A percentile compares a stretch with the other conserved stretches of the same genome.
phyloP scores from a whole-genome alignment of 768 basidiomycete genomes.

The Cyclocybe aegerita region DNA sequence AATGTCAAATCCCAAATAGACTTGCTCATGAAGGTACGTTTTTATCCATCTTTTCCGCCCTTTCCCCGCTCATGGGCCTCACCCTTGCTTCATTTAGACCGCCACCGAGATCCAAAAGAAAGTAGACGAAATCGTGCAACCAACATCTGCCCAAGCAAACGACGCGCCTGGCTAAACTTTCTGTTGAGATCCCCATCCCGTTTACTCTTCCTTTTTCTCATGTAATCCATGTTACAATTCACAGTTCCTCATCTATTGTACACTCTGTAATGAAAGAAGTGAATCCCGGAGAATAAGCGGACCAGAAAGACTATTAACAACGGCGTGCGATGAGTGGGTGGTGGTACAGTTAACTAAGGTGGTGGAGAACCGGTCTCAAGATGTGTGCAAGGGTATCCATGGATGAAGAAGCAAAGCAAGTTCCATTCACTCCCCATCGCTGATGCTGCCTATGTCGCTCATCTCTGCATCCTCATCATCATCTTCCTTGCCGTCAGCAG shows the following conservation, averaged over 20 bases:
- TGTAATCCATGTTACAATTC: slow-evolving; percentile 11
- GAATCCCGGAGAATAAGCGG: slow-evolving; percentile 4
- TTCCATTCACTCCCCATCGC: slow-evolving; percentile 54
- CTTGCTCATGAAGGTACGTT: slow-evolving; percentile 63
- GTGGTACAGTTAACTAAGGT: slow-evolving; percentile 4
- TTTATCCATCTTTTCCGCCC: neutral
- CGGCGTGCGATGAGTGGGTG: slow-evolving; percentile 4
- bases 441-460: slow-evolving; percentile 85
- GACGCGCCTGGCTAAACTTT: slow-evolving; percentile 12
- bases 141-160: slow-evolving; percentile 29
- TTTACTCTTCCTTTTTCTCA: slow-evolving; percentile 1
- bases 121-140: slow-evolving; percentile 63
- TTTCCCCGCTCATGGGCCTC: slow-evolving; percentile 1
- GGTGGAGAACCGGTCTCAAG: neutral
- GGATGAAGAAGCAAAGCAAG: slow-evolving; percentile 4
- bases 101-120: slow-evolving; percentile 75
- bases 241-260: slow-evolving; percentile 16
- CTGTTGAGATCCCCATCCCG: neutral
- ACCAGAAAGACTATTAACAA: slow-evolving; percentile 8
- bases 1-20: slow-evolving; percentile 79
- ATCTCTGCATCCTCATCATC: slow-evolving; percentile 82
- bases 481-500: slow-evolving; percentile 63
- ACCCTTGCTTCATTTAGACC: slow-evolving; percentile 39
- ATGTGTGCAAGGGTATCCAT: slow-evolving; percentile 4
- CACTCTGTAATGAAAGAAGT: slow-evolving; percentile 23